phyloP scores from a whole-genome alignment of 78 protist species.

The Planoprotostelium fungivorum region DNA sequence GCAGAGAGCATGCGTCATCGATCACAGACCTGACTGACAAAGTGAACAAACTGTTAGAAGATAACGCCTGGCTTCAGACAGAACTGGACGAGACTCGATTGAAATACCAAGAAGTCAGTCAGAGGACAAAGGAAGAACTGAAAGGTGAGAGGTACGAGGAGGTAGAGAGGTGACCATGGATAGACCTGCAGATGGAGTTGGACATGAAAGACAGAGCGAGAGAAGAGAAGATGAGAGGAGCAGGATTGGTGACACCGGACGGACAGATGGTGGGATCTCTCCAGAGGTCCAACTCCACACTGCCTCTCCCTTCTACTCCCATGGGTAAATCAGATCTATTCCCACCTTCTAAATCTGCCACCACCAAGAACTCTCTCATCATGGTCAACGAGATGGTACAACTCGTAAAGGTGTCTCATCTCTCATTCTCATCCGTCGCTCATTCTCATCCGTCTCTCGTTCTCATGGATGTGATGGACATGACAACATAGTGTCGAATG shows the following conservation, averaged over 20 bases:
- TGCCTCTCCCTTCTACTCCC: no score
- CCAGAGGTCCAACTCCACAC: neutral
- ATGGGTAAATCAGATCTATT: no score
- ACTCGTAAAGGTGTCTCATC: neutral
- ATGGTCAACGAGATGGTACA: neutral
- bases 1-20: conserved; percentile 20
- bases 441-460: no score
- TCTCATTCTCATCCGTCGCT: no score
- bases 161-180: no score
- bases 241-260: neutral
- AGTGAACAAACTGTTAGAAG: conserved; percentile 42
- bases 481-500: neutral
- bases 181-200: neutral
- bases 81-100: conserved; percentile 53
- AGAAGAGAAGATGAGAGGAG: neutral
- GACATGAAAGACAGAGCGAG: neutral
- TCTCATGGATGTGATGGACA: no score
- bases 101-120: conserved; percentile 49
- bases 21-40: conserved; percentile 36
- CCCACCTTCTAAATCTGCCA: neutral
- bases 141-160: conserved; percentile 12
- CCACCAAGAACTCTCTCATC: neutral
- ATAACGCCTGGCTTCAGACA: conserved; percentile 61
- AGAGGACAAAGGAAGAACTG: conserved; percentile 50
- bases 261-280: neutral